phyloP scores from a whole-genome alignment of 345 rosid species.

The Eutrema heterophyllum region DNA sequence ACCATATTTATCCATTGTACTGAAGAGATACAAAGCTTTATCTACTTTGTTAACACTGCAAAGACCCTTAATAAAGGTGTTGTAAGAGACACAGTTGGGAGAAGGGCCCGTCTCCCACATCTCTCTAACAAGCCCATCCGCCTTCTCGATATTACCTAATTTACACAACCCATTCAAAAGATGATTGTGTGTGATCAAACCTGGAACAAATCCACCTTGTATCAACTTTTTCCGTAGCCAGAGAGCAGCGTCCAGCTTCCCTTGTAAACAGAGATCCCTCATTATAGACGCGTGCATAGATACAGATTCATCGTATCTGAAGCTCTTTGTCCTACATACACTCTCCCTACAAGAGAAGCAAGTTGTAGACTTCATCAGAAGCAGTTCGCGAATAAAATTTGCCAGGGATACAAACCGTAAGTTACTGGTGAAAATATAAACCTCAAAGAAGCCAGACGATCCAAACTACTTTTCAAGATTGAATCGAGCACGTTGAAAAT shows the following conservation, averaged over 20 bases:
- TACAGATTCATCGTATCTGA: constrained; percentile 26
- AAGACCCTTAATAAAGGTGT: constrained; percentile 53
- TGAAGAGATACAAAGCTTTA: constrained; percentile 48
- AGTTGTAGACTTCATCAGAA: not conserved
- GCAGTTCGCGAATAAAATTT: not conserved
- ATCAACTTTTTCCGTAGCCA: constrained; percentile 54
- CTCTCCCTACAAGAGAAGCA: constrained; percentile 47
- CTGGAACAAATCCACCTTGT: constrained; percentile 46
- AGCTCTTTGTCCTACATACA: constrained; percentile 28
- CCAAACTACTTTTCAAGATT: constrained; percentile 57
- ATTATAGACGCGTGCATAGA: constrained; percentile 29
- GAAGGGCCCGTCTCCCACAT: constrained; percentile 64
- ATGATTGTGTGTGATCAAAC: constrained; percentile 61
- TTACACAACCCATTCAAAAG: constrained; percentile 59
- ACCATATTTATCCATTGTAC: constrained; percentile 46
- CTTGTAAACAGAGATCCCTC: constrained; percentile 51
- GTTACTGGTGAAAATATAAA: not conserved
- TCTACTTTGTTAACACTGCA: constrained; percentile 49
- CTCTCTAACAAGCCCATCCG: constrained; percentile 53
- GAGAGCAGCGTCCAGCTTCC: constrained; percentile 64
- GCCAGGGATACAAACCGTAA: not conserved
- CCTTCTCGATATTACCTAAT: constrained; percentile 44
- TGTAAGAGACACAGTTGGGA: constrained; percentile 63
- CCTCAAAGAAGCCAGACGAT: constrained; percentile 65
- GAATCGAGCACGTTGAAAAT: constrained; percentile 53